phyloP scores from a whole-genome alignment of 306 rosid species.

The Senna tora region DNA sequence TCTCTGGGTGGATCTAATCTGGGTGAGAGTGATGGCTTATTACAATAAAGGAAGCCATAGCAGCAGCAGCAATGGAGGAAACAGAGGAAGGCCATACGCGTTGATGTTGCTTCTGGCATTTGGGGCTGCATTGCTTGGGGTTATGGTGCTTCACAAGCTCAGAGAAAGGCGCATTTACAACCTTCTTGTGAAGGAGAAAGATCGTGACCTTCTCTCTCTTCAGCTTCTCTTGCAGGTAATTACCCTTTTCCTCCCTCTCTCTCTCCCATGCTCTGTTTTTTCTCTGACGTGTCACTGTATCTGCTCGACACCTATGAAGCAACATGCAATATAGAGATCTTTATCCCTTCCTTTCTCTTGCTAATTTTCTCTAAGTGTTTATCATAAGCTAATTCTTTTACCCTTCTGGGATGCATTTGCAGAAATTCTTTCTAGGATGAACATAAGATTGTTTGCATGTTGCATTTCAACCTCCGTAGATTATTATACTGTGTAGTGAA shows the following conservation, averaged over 20 bases:
- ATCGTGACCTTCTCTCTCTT: slow-evolving; percentile 57
- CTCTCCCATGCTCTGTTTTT: slow-evolving; percentile 30
- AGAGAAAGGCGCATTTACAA: slow-evolving; percentile 78
- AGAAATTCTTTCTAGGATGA: neutral
- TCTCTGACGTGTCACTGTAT: slow-evolving; percentile 33
- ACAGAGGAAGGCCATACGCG: slow-evolving; percentile 56
- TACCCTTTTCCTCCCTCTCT: neutral
- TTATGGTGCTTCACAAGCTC: slow-evolving; percentile 78
- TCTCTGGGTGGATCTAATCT: neutral
- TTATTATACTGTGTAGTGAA: slow-evolving; percentile 22
- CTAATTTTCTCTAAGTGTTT: neutral
- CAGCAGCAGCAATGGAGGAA: slow-evolving; percentile 43
- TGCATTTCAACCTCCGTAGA: slow-evolving; percentile 14
- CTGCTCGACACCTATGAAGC: slow-evolving; percentile 30
- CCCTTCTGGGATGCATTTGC: neutral
- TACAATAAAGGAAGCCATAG: slow-evolving; percentile 53
- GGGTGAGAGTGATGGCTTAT: slow-evolving; percentile 42
- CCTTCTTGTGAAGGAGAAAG: slow-evolving; percentile 71
- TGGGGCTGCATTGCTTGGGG: slow-evolving; percentile 84
- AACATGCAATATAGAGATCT: slow-evolving; percentile 40
- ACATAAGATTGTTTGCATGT: neutral
- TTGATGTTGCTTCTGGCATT: slow-evolving; percentile 65
- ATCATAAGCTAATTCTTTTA: neutral
- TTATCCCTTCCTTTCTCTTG: neutral
- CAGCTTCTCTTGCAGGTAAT: slow-evolving; percentile 75